Percentiles rank a stretch among this genome's conserved stretches.
phyloP scores from a whole-genome alignment of 2,329 filamentous ascomycete species.

The Endoconidiophora polonica region DNA sequence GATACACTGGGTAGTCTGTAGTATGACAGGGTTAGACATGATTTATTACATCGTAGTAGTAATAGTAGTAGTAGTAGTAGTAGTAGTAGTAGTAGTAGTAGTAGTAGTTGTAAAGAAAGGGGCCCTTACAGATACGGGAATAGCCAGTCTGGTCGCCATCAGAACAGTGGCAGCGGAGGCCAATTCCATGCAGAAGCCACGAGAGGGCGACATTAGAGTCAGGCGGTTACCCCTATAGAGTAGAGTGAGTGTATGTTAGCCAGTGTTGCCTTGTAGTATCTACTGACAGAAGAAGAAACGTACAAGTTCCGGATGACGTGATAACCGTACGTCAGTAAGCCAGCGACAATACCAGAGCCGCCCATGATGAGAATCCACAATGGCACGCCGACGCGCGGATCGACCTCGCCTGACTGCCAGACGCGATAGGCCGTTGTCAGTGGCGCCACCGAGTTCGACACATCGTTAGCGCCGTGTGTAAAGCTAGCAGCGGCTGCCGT shows the following conservation, averaged over 20 bases:
- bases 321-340: constrained; percentile 45
- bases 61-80: too few species aligned
- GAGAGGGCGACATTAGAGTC: constrained; percentile 35
- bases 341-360: constrained; percentile 33
- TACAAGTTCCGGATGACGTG: constrained; percentile 40
- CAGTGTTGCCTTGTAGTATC: not conserved
- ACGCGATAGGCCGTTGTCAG: constrained; percentile 35
- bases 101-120: too few species aligned
- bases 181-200: constrained; percentile 35
- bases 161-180: constrained; percentile 35
- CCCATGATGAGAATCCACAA: constrained; percentile 34
- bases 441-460: constrained; percentile 34
- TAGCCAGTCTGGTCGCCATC: constrained; percentile 32
- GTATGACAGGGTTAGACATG: not conserved
- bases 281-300: not conserved
- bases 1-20: constrained; percentile 33
- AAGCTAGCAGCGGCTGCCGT: constrained; percentile 39
- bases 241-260: not conserved
- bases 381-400: constrained; percentile 25
- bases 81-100: too few species aligned
- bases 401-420: constrained; percentile 27
- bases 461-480: constrained; percentile 40
- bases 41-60: not conserved
- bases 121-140: constrained; percentile 27
- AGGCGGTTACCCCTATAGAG: constrained; percentile 29